Conservation (phyloP, 2,329 filamentous ascomycete genomes). For the Calycina herbarum region DNA sequence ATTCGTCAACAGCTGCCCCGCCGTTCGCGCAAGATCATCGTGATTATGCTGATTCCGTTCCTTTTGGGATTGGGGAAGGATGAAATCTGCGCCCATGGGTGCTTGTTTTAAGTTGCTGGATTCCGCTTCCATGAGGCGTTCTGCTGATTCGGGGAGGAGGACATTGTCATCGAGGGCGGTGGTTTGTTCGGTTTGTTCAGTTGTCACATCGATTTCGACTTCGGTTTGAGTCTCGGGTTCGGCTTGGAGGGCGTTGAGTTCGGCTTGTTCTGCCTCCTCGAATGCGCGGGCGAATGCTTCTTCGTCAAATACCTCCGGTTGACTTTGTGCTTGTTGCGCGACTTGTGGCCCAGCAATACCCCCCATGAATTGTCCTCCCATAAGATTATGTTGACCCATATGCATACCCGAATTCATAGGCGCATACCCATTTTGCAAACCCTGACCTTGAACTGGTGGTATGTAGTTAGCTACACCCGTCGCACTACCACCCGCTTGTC, state of each 20-base stretch:
- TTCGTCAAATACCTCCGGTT: constrained; percentile 49
- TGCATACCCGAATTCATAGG: neutral
- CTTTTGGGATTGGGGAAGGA: constrained; percentile 30
- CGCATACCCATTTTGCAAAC: neutral
- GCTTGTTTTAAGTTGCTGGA: neutral
- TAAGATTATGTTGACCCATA: neutral
- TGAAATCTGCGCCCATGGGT: constrained; percentile 38
- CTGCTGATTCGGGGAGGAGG: neutral
- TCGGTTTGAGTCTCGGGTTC: constrained; percentile 17
- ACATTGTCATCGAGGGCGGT: neutral
- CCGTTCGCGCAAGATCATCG: constrained; percentile 71
- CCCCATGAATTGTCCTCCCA: constrained; percentile 12
- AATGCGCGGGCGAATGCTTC: constrained; percentile 57
- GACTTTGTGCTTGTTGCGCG: constrained; percentile 22
- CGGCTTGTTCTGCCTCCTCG: constrained; percentile 34
- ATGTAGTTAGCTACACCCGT: constrained; percentile 23
- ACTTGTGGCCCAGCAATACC: constrained; percentile 20
- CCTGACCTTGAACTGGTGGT: constrained; percentile 7
- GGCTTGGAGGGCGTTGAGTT: neutral
- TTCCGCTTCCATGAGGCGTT: constrained; percentile 3
- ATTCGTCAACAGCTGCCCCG: constrained; percentile 67
- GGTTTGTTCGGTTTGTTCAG: neutral
- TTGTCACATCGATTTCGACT: constrained; percentile 7
- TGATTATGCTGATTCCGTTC: constrained; percentile 37
- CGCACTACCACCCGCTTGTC: constrained; percentile 33